Base-by-base conservation (phyloP, 306 rosid species). In the Prunus fruticosa region DNA sequence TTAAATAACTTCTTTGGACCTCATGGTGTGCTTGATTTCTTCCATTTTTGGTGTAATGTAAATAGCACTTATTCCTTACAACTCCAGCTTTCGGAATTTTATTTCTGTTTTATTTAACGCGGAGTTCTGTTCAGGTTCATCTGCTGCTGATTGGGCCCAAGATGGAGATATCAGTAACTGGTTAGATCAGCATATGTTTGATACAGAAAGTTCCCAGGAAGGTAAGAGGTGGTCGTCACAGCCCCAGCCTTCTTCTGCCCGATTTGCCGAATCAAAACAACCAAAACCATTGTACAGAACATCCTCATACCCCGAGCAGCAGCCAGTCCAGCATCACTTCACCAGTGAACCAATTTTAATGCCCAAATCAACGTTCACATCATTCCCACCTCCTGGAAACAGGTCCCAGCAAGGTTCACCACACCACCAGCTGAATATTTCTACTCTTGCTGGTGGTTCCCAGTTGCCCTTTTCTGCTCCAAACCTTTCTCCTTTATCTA, bases 261-360 rank as follows among this genome's bases (percentile, higher is more conserved):
- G 78, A 75, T 79, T 86, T 51, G 67, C 82, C 15, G 97, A 91
- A 63, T 67, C 91, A 5, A 88, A 87, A 69, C 82, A 91, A 50
- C 69, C 90, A 6, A 88, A 88, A 67, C 82, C 93, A 76, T 79
- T 94, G 90, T 84, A 93, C 84, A 89, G 98, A 84, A 87, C 97
- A 61, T 88, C 91, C 43, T 90, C 98, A 20, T 88, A 88, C 86
- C 94, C 98, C 30, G 97, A 90, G 76, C 96, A 91, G 82, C 93
- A 82, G 68, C 88, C 89, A 67, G 90, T 76, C 70, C 94, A 83
- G 62, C 96, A 84, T n/a, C 91, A 91, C 72, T 81, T 80, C 79
- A 75, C 91, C 28, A 86, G 88, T 73, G 97, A 92, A 57, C 86
- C 92, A 22, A 87, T 85, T 78, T 16, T 69, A 56, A 87, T 78